Conservation (phyloP, 176 grass and related monocot species). For the Rhynchospora tenuis region DNA sequence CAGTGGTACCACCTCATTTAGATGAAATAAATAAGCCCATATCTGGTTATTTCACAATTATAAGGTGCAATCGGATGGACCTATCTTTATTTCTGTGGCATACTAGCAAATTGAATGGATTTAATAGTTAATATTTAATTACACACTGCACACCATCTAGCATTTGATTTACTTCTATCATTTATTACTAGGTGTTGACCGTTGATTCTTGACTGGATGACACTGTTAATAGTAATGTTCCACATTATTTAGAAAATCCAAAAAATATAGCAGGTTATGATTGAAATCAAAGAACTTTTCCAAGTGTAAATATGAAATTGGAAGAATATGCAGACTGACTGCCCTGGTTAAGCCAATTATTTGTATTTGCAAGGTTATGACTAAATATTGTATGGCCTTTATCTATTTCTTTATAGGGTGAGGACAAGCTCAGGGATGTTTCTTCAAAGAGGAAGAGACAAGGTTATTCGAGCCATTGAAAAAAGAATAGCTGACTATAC, state of each 20-base stretch:
- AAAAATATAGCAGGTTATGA: background rate
- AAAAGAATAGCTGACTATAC: slow-evolving; percentile 96
- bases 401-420: slow-evolving; percentile 37
- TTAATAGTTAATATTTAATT: background rate
- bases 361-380: background rate
- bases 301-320: background rate
- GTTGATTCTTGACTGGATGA: background rate
- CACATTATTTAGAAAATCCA: background rate
- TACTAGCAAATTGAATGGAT: background rate
- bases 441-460: slow-evolving; percentile 71
- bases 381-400: background rate
- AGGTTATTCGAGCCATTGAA: slow-evolving; percentile 69
- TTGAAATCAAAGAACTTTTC: background rate
- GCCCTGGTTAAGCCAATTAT: background rate
- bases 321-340: background rate
- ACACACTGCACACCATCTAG: background rate
- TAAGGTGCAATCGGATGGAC: background rate
- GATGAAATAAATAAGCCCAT: slow-evolving; percentile 1
- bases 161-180: background rate
- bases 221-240: no score
- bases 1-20: background rate
- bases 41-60: slow-evolving; percentile 4
- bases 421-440: slow-evolving; percentile 95
- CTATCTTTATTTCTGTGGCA: background rate
- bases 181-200: background rate